These are phyloP conservation scores for Verticillium tricorpus DNA, from an alignment of 2,329 filamentous ascomycete genomes.

Conservation along the genomic window DNA sequence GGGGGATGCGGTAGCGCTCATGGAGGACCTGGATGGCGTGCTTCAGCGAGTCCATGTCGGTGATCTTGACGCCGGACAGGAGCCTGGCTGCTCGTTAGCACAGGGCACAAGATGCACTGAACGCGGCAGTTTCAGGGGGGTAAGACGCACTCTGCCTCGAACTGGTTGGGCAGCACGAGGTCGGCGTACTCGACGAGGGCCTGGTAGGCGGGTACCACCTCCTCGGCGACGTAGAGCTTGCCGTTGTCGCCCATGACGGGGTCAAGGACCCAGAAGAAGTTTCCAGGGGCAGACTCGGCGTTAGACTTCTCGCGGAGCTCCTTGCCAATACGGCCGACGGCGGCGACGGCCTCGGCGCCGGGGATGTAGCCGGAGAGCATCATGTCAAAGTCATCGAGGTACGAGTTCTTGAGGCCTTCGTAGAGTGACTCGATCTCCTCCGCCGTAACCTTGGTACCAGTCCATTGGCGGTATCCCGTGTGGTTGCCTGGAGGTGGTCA, in stretches of 20 bases:
- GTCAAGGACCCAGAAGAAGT: conserved; percentile 96
- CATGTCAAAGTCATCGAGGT: conserved; percentile 86
- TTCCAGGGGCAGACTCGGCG: conserved; percentile 52
- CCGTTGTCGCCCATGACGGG: conserved; percentile 98
- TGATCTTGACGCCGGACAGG: conserved; percentile 80
- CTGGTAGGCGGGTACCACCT: conserved; percentile 89
- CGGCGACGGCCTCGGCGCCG: conserved; percentile 76
- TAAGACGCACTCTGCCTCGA: conserved; percentile 81
- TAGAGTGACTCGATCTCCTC: conserved; percentile 82
- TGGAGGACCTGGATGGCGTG: conserved; percentile 76
- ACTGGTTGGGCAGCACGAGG: conserved; percentile 92
- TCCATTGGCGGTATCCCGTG: conserved; percentile 85
- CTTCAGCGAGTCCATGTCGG: conserved; percentile 66
- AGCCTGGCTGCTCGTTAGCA: conserved; percentile 46
- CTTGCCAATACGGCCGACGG: conserved; percentile 77
- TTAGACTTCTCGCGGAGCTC: conserved; percentile 68
- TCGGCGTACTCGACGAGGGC: conserved; percentile 75
- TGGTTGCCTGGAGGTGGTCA: conserved; percentile 68
- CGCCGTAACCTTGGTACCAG: conserved; percentile 76
- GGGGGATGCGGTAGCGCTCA: conserved; percentile 69
- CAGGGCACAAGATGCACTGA: not conserved
- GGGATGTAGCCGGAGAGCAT: conserved; percentile 94
- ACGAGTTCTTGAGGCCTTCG: conserved; percentile 74
- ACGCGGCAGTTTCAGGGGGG: not conserved
- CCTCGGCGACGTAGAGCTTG: conserved; percentile 82